These are phyloP conservation scores for Quercus bicolor DNA, from an alignment of 306 rosid species.

Conservation along the genomic window DNA sequence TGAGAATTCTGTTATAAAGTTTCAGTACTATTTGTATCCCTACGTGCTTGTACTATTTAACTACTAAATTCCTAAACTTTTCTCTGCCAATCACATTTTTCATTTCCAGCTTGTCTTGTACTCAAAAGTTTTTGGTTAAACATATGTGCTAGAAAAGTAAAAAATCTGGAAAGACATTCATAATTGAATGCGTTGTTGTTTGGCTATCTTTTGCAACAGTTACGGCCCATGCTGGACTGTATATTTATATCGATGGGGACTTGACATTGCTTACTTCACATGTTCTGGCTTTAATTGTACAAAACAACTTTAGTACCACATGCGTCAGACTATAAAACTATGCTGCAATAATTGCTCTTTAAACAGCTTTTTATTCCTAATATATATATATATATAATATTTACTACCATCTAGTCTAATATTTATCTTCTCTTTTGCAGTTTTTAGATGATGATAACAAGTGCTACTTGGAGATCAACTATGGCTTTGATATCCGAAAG, in stretches of 20 bases:
- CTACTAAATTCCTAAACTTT: not conserved
- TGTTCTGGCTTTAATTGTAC: not conserved
- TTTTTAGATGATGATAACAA: slow-evolving; percentile 88
- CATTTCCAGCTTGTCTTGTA: not conserved
- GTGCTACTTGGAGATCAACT: slow-evolving; percentile 90
- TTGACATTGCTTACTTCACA: not conserved
- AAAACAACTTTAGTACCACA: not conserved
- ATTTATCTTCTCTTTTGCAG: slow-evolving; percentile 27
- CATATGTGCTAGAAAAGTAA: not conserved
- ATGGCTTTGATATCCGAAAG: slow-evolving; percentile 72
- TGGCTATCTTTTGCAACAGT: not conserved
- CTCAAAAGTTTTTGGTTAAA: not conserved
- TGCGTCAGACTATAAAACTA: not conserved
- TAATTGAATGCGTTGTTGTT: not conserved
- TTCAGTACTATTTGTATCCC: not conserved
- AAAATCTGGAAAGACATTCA: not conserved
- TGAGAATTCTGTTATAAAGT: not conserved
- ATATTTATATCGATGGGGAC: not conserved
- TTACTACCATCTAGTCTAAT: not conserved
- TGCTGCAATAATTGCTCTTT: not conserved
- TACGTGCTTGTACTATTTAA: not conserved
- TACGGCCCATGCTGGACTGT: slow-evolving; percentile 7
- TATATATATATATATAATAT: no score
- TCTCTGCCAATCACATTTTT: not conserved
- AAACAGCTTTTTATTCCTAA: not conserved